These are phyloP conservation scores for Lablab purpureus DNA, from an alignment of 306 rosid species.

Conservation along the genomic window DNA sequence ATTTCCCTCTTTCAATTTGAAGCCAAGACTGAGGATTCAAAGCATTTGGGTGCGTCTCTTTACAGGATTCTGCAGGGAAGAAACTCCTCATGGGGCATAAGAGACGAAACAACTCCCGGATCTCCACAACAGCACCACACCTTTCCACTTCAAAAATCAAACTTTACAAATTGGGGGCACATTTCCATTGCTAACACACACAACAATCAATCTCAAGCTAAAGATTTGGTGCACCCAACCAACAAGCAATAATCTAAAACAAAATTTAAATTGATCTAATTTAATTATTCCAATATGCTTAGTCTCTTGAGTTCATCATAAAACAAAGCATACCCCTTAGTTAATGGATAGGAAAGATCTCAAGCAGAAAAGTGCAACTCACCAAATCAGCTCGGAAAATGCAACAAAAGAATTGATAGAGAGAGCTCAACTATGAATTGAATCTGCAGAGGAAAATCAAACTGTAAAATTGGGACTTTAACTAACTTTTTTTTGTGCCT, in stretches of 20 bases:
- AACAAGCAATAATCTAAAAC: conserved; percentile 17
- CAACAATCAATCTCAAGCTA: conserved; percentile 17
- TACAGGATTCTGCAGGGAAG: conserved; percentile 82
- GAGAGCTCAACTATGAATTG: conserved; percentile 47
- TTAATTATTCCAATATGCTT: conserved; percentile 9
- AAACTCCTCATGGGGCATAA: conserved; percentile 91
- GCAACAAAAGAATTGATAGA: conserved; percentile 44
- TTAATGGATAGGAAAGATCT: conserved; percentile 50
- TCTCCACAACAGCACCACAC: conserved; percentile 67
- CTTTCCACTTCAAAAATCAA: conserved; percentile 50
- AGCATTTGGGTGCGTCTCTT: conserved; percentile 79
- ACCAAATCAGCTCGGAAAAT: conserved; percentile 44
- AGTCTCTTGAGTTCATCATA: conserved; percentile 21
- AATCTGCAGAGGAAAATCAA: conserved; percentile 52
- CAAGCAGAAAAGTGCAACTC: conserved; percentile 54
- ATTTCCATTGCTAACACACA: conserved; percentile 40
- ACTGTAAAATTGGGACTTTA: conserved; percentile 38
- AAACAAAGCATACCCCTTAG: conserved; percentile 28
- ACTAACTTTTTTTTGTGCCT: conserved; percentile 49
- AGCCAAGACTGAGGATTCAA: conserved; percentile 88
- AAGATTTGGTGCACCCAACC: conserved; percentile 1
- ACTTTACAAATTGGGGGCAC: conserved; percentile 34
- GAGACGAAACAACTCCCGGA: conserved; percentile 72
- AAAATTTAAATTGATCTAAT: conserved; percentile 12
- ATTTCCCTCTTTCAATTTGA: conserved; percentile 92